Conservation (phyloP, 2,329 filamentous ascomycete genomes). For the Emergomyces pasteurianus region DNA sequence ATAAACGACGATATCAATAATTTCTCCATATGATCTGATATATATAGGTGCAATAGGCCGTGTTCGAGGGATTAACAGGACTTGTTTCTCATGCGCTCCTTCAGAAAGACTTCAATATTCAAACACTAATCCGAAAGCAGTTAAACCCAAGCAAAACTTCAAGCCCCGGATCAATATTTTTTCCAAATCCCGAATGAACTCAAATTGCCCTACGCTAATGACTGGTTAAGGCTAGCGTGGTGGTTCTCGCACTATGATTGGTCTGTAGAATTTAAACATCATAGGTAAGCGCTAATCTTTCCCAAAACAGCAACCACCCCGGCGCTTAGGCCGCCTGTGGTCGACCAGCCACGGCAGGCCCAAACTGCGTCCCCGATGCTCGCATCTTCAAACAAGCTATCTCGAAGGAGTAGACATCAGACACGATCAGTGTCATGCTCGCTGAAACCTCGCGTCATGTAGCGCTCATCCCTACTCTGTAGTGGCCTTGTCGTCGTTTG, state of each 20-base stretch:
- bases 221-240: not conserved
- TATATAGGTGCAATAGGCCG: not conserved
- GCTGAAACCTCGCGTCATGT: conserved; percentile 1
- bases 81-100: too few relatives aligned
- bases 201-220: not conserved
- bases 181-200: not conserved
- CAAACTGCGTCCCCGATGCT: too few relatives aligned
- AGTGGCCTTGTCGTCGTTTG: not conserved
- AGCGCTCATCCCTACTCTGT: not conserved
- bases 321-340: not conserved
- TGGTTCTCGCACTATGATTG: not conserved
- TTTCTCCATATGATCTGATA: not conserved
- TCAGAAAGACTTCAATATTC: too few relatives aligned
- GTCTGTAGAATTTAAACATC: not conserved
- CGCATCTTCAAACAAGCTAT: conserved; percentile 2
- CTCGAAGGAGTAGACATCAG: not conserved
- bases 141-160: not conserved
- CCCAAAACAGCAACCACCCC: not conserved
- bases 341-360: not conserved
- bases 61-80: too few relatives aligned
- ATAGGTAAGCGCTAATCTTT: not conserved
- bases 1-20: not conserved
- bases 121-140: not conserved
- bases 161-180: not conserved
- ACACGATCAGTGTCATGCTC: conserved; percentile 3